These are phyloP conservation scores for Pseudoperonospora humuli DNA, from an alignment of 352 stramenopile species.

Conservation along the genomic window DNA sequence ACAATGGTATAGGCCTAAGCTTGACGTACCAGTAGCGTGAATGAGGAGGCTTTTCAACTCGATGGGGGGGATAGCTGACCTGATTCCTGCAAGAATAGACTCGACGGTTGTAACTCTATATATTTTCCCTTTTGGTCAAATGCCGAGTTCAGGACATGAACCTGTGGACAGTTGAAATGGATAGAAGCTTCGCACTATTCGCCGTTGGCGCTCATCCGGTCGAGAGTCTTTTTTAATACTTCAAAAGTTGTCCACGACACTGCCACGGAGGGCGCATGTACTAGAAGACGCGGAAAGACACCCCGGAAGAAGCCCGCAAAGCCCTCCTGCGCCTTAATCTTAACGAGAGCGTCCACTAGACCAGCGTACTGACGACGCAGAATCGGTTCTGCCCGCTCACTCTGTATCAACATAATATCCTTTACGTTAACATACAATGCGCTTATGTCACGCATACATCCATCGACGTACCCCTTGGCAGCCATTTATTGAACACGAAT, in stretches of 20 bases:
- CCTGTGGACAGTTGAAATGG: constrained; percentile 17
- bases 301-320: constrained; percentile 92
- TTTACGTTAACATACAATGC: constrained; percentile 1
- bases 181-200: constrained; percentile 20
- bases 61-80: constrained; percentile 1
- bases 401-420: constrained; percentile 3
- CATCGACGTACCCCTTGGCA: constrained; percentile 24
- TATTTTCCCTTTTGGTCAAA: constrained; percentile 28
- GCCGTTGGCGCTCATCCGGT: constrained; percentile 29
- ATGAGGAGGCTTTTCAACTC: constrained; percentile 14
- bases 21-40: constrained; percentile 9
- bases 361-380: constrained; percentile 66
- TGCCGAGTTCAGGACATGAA: constrained; percentile 15
- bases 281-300: constrained; percentile 88
- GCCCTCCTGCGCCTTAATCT: constrained; percentile 92
- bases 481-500: constrained; percentile 49
- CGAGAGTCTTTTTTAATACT: constrained; percentile 86
- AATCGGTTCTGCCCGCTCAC: constrained; percentile 33
- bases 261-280: constrained; percentile 95
- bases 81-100: constrained; percentile 24
- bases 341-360: constrained; percentile 60
- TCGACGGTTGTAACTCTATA: constrained; percentile 29
- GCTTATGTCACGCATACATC: background rate
- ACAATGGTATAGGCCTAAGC: constrained; percentile 1
- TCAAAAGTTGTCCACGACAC: constrained; percentile 99